Conservation (phyloP, 2,329 filamentous ascomycete genomes). For the Monosporascus sp. region DNA sequence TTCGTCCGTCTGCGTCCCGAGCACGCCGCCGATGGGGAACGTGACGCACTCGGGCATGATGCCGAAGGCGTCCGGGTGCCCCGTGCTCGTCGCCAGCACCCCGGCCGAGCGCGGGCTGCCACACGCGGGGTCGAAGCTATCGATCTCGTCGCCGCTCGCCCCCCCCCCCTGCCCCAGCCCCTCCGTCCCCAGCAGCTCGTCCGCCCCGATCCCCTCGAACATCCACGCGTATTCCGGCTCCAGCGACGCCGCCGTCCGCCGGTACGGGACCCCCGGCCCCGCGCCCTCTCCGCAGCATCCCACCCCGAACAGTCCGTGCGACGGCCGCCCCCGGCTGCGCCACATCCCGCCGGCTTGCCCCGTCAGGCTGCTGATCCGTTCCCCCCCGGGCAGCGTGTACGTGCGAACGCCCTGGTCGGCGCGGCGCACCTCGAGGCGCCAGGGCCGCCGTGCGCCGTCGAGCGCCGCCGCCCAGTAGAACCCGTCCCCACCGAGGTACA, state of each 20-base stretch:
- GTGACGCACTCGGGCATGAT: conserved; percentile 12
- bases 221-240: conserved; percentile 6
- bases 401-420: conserved; percentile 27
- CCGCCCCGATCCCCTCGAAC: conserved; percentile 5
- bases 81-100: conserved; percentile 20
- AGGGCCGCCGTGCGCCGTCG: conserved; percentile 13
- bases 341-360: conserved; percentile 28
- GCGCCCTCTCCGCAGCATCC: conserved; percentile 24
- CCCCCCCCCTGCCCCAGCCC: conserved; percentile 23
- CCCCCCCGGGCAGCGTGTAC: conserved; percentile 22
- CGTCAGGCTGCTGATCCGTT: conserved; percentile 20
- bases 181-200: conserved; percentile 12
- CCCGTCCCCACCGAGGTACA: conserved; percentile 32
- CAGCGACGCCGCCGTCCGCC: conserved; percentile 2
- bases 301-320: conserved; percentile 27
- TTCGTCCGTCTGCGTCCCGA: conserved; percentile 14
- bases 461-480: conserved; percentile 27
- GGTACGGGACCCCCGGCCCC: conserved; percentile 18
- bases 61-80: conserved; percentile 17
- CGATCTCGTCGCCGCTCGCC: conserved; percentile 30
- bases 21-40: conserved; percentile 15
- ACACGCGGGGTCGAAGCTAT: conserved; percentile 23
- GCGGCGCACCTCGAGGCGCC: conserved; percentile 29
- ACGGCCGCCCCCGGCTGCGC: conserved; percentile 25
- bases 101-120: conserved; percentile 24